These are phyloP conservation scores for Eimeria acervulina DNA, from an alignment of 169 alveolate genomes.

Conservation along the genomic window DNA sequence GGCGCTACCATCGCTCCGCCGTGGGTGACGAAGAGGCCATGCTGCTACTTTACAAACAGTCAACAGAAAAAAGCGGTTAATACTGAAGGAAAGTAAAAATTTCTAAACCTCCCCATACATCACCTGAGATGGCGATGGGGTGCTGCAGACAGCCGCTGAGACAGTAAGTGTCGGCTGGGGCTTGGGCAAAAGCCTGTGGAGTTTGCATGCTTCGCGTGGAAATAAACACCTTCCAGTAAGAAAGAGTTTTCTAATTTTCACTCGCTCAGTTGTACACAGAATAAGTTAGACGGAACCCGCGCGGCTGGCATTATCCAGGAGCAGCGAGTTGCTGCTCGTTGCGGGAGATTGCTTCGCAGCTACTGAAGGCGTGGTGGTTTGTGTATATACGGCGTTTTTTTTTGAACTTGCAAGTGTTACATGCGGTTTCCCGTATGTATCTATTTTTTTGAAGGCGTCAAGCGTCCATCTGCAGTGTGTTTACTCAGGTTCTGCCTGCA, in stretches of 20 bases:
- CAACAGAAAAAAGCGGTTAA: neutral
- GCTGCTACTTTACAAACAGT: slow-evolving; percentile 17
- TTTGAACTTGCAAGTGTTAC: neutral
- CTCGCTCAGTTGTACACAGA: neutral
- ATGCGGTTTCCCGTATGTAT: neutral
- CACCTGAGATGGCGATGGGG: neutral
- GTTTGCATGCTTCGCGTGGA: neutral
- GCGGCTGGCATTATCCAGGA: neutral
- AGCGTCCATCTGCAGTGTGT: neutral
- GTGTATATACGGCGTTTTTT: neutral
- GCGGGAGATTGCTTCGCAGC: neutral
- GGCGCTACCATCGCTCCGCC: slow-evolving; percentile 53
- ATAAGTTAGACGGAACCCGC: neutral
- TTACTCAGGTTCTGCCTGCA: neutral
- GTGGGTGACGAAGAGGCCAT: slow-evolving; percentile 17
- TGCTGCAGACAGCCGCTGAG: neutral
- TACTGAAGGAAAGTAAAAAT: neutral
- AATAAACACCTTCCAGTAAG: neutral
- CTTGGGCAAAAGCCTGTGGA: neutral
- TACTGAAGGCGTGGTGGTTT: neutral
- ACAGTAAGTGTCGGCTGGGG: slow-evolving; percentile 2
- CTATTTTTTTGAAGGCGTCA: neutral
- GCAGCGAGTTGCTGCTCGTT: neutral
- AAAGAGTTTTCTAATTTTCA: neutral
- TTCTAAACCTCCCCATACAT: neutral